phyloP scores from a whole-genome alignment of 257 asterid genomes.

The Solanum sejunctum region DNA sequence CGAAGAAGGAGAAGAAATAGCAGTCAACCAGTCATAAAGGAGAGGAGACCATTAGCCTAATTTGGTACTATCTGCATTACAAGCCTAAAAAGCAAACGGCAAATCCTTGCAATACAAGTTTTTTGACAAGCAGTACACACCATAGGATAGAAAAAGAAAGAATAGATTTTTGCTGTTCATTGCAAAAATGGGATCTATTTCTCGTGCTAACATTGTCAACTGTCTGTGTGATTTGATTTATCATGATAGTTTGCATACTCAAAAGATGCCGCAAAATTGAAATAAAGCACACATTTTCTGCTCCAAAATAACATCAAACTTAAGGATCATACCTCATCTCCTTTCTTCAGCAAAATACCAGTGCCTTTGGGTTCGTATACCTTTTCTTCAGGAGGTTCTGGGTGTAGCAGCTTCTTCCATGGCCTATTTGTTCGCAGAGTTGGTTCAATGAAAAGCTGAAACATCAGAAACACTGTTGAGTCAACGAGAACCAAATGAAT shows the following conservation, averaged over 20 bases:
- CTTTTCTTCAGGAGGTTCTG: slow-evolving; percentile 58
- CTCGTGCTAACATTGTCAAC: not conserved
- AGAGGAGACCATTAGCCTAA: not conserved
- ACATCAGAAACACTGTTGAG: not conserved
- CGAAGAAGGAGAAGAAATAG: not conserved
- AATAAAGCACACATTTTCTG: not conserved
- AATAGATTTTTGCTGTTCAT: not conserved
- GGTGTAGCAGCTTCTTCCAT: slow-evolving; percentile 43
- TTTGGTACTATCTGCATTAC: not conserved
- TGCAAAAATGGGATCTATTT: not conserved
- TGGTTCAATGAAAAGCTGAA: slow-evolving; percentile 80
- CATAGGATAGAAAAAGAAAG: not conserved
- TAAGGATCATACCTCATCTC: slow-evolving; percentile 65
- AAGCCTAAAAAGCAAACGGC: not conserved
- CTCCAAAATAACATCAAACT: not conserved
- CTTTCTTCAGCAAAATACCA: slow-evolving; percentile 68
- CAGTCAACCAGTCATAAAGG: not conserved
- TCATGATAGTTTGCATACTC: not conserved
- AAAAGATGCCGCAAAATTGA: not conserved
- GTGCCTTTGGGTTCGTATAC: slow-evolving; percentile 48
- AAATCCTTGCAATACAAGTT: not conserved
- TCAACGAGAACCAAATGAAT: not conserved
- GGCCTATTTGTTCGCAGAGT: slow-evolving; percentile 65
- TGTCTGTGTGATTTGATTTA: not conserved
- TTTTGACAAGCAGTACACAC: not conserved